Evolutionary conservation across 2,329 filamentous ascomycete species (phyloP).

Genomic region (Domatiomyces globalis): DNA sequence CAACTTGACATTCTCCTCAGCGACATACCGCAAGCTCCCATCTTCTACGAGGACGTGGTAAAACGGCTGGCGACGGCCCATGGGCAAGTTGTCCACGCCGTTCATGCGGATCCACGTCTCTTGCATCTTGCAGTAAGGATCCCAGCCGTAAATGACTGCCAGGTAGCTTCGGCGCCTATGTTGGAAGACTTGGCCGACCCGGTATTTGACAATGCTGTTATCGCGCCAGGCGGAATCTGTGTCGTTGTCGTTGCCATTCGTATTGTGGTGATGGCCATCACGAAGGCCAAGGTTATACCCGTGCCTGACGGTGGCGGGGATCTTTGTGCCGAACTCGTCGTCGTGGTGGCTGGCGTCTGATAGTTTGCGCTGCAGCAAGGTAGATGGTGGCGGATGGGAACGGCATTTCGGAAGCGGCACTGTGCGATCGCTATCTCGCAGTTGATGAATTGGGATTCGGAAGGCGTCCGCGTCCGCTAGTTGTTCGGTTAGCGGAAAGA

Average conservation of each 20-base stretch:
- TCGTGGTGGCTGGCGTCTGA: neutral
- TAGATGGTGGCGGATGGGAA: constrained; percentile 14
- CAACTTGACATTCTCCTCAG: constrained; percentile 67
- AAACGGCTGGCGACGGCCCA: constrained; percentile 54
- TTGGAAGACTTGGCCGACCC: constrained; percentile 68
- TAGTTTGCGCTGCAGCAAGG: neutral
- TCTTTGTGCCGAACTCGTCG: neutral
- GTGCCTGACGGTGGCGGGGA: constrained; percentile 11
- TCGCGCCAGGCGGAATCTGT: neutral
- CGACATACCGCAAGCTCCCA: constrained; percentile 57
- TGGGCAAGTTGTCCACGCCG: constrained; percentile 45
- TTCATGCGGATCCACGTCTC: constrained; percentile 53
- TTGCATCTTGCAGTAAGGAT: constrained; percentile 43
- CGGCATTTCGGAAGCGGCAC: constrained; percentile 7
- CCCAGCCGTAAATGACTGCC: constrained; percentile 83
- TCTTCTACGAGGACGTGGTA: constrained; percentile 73
- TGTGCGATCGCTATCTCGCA: constrained; percentile 43
- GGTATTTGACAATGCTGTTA: constrained; percentile 41
- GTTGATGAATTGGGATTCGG: constrained; percentile 35
- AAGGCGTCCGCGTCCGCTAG: constrained; percentile 39
- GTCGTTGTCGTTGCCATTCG: constrained; percentile 19
- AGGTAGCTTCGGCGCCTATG: constrained; percentile 69
- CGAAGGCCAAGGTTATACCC: constrained; percentile 25
- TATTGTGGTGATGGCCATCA: constrained; percentile 8
- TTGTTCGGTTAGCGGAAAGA: constrained; percentile 46